Base-by-base conservation (phyloP, 805 yeast species). In the Lipomyces spencermartinsiae region DNA sequence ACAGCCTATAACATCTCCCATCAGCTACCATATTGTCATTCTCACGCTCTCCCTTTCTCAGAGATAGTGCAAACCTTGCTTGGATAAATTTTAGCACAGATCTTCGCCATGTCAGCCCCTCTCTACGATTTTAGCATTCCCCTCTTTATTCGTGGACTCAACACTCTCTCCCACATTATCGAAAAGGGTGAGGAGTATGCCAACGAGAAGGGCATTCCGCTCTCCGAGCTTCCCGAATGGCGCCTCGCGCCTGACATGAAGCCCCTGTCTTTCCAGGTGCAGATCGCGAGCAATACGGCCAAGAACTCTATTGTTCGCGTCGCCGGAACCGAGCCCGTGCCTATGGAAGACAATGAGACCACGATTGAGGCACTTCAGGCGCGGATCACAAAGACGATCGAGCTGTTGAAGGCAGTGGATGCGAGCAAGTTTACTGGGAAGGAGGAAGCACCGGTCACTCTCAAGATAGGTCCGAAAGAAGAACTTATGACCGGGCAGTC, bases 251-350 rank as follows among this genome's bases (percentile, higher is more conserved):
- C 25, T n/a, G 59, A 56, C 59, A 56, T 56, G 59, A 56, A 56
- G 59, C 59, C 59, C 8, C 59, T 56, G 59, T 56, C 59, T 35
- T 56, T 56, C 59, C 59, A 56, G 59, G 59, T 56, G 43, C 43
- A 56, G 43, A n/a, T n/a, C n/a, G 43, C 43, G 43, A n/a, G 10
- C 59, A 22, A 33, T 35, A 56, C 59, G 25, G 59, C 59, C 59
- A 56, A 33, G 59, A 56, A 56, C 59, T 31, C 43, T 35, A n/a
- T 56, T 35, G 43, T n/a, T 16, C 43, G 25, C 43, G n/a, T 33
- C 59, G 2, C 29, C 43, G 43, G 43, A 33, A 7, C 43, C 29
- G 59, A 56, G 37, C 37, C 43, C 43, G 34, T 58, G 59, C 1
- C 25, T 29, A 29, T 61, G 35, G 59, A 60, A 8, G 64, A 46